These are phyloP conservation scores for Paramecium primaurelia DNA, from an alignment of 73 alveolate species.

Conservation along the genomic window DNA sequence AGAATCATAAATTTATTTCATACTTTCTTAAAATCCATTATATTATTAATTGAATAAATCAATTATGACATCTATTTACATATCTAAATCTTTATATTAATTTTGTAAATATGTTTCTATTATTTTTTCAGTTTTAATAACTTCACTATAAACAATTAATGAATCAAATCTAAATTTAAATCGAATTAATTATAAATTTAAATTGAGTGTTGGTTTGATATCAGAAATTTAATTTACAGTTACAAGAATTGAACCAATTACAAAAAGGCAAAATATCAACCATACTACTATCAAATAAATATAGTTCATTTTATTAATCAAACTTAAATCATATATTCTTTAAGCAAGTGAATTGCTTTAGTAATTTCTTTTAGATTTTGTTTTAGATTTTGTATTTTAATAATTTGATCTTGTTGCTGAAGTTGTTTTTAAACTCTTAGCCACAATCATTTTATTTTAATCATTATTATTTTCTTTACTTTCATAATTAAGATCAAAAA, in stretches of 20 bases:
- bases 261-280: neutral
- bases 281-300: neutral
- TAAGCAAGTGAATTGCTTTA: constrained; percentile 26
- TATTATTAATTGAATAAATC: neutral
- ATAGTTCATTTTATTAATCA: neutral
- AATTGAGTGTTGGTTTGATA: constrained; percentile 25
- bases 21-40: neutral
- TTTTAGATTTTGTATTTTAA: neutral
- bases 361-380: neutral
- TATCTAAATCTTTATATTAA: neutral
- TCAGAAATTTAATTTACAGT: neutral
- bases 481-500: constrained; percentile 21
- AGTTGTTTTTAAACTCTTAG: neutral
- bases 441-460: neutral
- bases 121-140: neutral
- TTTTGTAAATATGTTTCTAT: neutral
- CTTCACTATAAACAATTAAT: constrained; percentile 1
- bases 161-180: constrained; percentile 42
- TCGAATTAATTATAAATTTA: neutral
- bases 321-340: constrained; percentile 22
- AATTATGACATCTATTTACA: neutral
- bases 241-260: neutral
- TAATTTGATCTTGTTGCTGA: neutral
- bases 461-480: neutral
- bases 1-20: neutral